Evolutionary conservation across 2,329 filamentous ascomycete genomes (phyloP), one percentile per base, ranked within the genome.

Genomic region (Neurospora sp.): DNA sequence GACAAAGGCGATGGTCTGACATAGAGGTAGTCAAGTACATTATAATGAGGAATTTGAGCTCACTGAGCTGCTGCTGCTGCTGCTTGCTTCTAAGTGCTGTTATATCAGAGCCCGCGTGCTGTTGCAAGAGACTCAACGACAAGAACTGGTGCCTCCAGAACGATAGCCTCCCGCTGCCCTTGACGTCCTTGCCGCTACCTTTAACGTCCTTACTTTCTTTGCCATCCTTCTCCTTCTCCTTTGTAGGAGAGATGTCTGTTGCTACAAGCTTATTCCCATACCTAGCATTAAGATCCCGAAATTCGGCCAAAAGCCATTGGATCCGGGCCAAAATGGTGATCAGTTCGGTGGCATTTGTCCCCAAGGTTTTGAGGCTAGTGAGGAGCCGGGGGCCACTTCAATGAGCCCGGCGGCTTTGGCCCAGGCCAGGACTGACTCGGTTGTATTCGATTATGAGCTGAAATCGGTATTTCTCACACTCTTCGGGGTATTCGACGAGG

Each of bases 361-460:
- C 40, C 17, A 43, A 10, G 17, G 15, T 74, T 73, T 74, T 73
- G 15, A 76, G 68, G 17, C 17, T 10, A 43, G 17, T 43, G 40
- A 43, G 2, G 40, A 43, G 17, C 40, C 17, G 1, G 40, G 17
- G 17, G 17, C 3, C 3, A 43, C 17, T 43, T 43, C 74, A 11
- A 76, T 68, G 3, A 76, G 67, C 2, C 75, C 75, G 9, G 71
- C 75, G 4, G 75, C 74, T 62, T 76, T 76, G 6, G 74, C 75
- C 72, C 72, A 76, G 15, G 75, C 75, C 1, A 76, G 68, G 9
- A 76, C 72, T 4, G 9, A 76, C 72, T 4, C 75, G 72, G 62
- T 76, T 76, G 69, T 76, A 76, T 66, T 76, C 75, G 38, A 76
- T 76, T 33, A 76, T 72, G 10, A 76, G 73, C 38, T 76, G 74